Evolutionary conservation across 2,329 filamentous ascomycete species (phyloP).

Genomic region (Botrytis porri): DNA sequence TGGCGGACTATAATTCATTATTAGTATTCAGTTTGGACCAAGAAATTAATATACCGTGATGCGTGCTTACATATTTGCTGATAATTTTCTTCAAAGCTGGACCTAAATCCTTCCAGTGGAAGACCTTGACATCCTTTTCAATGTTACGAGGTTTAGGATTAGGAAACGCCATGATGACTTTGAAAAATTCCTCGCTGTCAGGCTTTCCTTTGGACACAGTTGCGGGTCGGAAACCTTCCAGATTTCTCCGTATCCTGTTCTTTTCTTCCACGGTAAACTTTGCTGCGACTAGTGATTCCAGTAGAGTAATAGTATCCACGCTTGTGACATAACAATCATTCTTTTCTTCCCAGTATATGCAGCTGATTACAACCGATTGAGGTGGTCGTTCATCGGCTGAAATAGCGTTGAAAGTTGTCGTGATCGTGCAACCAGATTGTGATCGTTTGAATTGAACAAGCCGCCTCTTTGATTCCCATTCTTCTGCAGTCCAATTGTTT

Average conservation of each 20-base stretch:
- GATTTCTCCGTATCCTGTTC: conserved; percentile 92
- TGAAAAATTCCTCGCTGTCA: conserved; percentile 97
- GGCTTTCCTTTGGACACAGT: conserved; percentile 91
- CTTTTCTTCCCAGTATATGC: conserved; percentile 95
- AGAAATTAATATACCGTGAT: background rate
- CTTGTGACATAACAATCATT: conserved; percentile 90
- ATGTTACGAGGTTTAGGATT: conserved; percentile 95
- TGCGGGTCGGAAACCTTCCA: conserved; percentile 88
- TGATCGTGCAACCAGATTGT: conserved; percentile 78
- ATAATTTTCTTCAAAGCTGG: conserved; percentile 96
- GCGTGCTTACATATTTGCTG: conserved; percentile 72
- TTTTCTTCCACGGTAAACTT: conserved; percentile 97
- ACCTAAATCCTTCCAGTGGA: conserved; percentile 88
- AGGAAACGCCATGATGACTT: conserved; percentile 96
- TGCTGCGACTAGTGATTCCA: conserved; percentile 83
- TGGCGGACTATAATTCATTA: conserved; percentile 35
- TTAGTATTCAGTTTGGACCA: background rate
- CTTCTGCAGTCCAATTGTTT: conserved; percentile 76
- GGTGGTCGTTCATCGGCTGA: conserved; percentile 73
- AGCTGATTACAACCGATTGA: conserved; percentile 92
- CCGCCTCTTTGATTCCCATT: conserved; percentile 73
- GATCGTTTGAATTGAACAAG: conserved; percentile 85
- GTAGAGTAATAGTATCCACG: conserved; percentile 92
- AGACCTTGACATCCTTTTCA: conserved; percentile 98
- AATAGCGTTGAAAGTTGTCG: conserved; percentile 75